Conservation (phyloP, 371 early-diverging fungal genomes). For the Actinomucor elegans region DNA sequence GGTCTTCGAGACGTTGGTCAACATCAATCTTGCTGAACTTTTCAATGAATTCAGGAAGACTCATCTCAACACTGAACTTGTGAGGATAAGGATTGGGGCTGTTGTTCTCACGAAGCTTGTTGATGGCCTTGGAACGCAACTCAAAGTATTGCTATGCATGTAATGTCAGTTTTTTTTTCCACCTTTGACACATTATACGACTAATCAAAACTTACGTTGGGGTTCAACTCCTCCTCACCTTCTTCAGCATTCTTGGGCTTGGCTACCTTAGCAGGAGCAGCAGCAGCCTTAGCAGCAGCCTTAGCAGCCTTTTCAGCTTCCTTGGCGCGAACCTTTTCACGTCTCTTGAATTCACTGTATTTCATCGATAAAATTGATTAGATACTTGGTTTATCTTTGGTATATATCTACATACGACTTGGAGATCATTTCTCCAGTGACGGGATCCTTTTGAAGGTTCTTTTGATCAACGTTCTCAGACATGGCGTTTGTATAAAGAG, state of each 20-base stretch:
- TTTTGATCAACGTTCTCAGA: constrained; percentile 52
- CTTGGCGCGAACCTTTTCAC: constrained; percentile 86
- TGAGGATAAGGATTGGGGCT: constrained; percentile 94
- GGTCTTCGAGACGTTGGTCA: constrained; percentile 74
- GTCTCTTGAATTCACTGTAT: constrained; percentile 89
- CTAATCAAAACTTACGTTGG: constrained; percentile 63
- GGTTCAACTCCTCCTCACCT: constrained; percentile 82
- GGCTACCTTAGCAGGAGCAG: constrained; percentile 58
- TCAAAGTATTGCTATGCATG: constrained; percentile 91
- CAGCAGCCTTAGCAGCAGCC: constrained; percentile 58
- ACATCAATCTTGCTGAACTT: constrained; percentile 74
- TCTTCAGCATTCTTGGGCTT: constrained; percentile 65
- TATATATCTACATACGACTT: constrained; percentile 87
- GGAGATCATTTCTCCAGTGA: constrained; percentile 94
- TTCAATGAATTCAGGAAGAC: constrained; percentile 82
- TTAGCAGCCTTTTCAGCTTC: constrained; percentile 79
- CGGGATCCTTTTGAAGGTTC: constrained; percentile 80
- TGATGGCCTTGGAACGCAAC: constrained; percentile 84
- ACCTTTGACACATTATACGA: too few relatives aligned
- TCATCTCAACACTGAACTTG: constrained; percentile 93
- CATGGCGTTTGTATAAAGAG: constrained; percentile 2
- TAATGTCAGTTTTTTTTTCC: not conserved
- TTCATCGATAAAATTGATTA: not conserved
- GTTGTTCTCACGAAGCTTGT: constrained; percentile 74
- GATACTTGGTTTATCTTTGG: not conserved